Conservation (phyloP, 2,329 filamentous ascomycete genomes). For the Lojkania enalia region DNA sequence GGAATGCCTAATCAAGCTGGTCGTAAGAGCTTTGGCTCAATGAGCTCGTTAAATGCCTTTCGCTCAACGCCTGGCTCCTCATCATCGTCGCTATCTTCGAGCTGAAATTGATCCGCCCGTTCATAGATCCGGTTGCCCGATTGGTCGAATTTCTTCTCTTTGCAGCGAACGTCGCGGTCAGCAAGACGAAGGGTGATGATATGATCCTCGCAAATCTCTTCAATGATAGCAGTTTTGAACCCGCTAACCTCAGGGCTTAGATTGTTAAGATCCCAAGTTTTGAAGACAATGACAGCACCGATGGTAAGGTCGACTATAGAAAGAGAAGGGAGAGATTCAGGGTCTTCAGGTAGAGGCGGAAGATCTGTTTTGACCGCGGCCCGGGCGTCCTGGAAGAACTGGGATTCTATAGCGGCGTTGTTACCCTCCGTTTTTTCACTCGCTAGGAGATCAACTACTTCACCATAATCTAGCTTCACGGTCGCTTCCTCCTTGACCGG, state of each 20-base stretch:
- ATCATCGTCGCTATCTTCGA: slow-evolving; percentile 23
- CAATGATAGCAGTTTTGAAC: slow-evolving; percentile 64
- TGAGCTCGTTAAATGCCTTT: slow-evolving; percentile 30
- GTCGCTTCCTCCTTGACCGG: slow-evolving; percentile 11
- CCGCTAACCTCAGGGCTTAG: slow-evolving; percentile 65
- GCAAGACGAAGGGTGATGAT: slow-evolving; percentile 67
- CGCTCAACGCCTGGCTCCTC: slow-evolving; percentile 34
- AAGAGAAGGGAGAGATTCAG: slow-evolving; percentile 58
- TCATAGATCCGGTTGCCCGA: slow-evolving; percentile 75
- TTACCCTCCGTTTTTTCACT: slow-evolving; percentile 26
- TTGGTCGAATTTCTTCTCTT: slow-evolving; percentile 64
- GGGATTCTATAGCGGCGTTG: slow-evolving; percentile 28
- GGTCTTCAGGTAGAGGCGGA: slow-evolving; percentile 62
- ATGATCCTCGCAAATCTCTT: slow-evolving; percentile 52
- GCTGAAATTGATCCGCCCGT: slow-evolving; percentile 54
- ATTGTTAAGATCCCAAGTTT: slow-evolving; percentile 60
- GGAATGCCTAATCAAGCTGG: neutral
- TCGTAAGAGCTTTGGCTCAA: slow-evolving; percentile 33
- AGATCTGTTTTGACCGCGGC: slow-evolving; percentile 60
- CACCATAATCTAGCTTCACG: slow-evolving; percentile 35
- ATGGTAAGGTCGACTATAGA: slow-evolving; percentile 52
- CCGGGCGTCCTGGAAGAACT: slow-evolving; percentile 50
- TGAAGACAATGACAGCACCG: slow-evolving; percentile 72
- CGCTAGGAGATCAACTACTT: neutral
- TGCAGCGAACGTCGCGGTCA: slow-evolving; percentile 63